A percentile compares a stretch with the other conserved stretches of the same genome.
Evolutionary conservation across 306 rosid genomes (phyloP).

Genomic region (Cyclanthera cordifolia): DNA sequence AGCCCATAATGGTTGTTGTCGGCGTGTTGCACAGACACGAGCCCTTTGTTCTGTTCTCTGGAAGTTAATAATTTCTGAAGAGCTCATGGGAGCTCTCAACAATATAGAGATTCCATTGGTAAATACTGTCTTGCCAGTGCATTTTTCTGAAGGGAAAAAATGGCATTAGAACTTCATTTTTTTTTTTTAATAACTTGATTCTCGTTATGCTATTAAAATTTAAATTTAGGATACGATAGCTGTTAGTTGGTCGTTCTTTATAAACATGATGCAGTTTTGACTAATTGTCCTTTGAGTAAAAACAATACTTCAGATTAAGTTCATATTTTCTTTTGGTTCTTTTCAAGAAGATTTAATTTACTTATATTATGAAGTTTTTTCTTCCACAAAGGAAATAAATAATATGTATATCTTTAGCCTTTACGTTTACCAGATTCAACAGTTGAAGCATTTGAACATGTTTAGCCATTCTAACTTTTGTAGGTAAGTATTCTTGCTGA

Average conservation of each 20-base stretch:
- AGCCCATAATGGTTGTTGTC: constrained; percentile 93
- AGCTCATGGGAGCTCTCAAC: constrained; percentile 62
- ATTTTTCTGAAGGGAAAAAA: background rate
- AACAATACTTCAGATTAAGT: background rate
- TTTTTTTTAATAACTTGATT: background rate
- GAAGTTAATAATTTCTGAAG: constrained; percentile 78
- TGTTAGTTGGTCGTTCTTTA: background rate
- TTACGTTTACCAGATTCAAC: background rate
- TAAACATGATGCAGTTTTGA: background rate
- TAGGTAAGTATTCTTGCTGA: constrained; percentile 90
- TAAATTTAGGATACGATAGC: background rate
- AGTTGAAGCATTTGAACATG: constrained; percentile 3
- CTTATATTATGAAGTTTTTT: background rate
- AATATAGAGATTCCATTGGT: constrained; percentile 72
- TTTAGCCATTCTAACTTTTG: constrained; percentile 17
- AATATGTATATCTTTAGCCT: background rate
- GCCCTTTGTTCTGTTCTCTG: constrained; percentile 79
- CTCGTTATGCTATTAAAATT: background rate
- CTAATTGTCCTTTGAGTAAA: background rate
- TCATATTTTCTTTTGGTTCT: background rate
- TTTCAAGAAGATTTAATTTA: background rate
- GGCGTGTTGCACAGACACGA: constrained; percentile 81
- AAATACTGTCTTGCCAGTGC: constrained; percentile 12
- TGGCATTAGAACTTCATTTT: background rate
- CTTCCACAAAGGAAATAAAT: background rate